Evolutionary conservation across 306 rosid species (phyloP), one percentile per base, ranked within the genome.

Genomic region (Myrica gale): DNA sequence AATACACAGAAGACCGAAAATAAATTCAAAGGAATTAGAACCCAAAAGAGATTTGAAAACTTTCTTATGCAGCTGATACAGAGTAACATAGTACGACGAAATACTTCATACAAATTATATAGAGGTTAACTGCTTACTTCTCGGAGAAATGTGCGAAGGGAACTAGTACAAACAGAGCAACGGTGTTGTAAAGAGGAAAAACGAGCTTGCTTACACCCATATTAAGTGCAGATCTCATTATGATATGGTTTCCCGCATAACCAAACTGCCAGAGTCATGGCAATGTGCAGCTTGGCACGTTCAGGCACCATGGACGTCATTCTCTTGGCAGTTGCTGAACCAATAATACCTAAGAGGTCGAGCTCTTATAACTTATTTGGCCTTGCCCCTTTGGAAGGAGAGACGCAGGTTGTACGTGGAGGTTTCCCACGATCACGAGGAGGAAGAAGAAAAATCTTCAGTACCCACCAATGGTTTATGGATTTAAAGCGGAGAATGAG

Each of bases 171-270:
- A 82, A 7, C 39, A 87, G 78, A 21, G 94, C 91, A 1, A 82
- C 79, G 37, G 71, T 75, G 71, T 89, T 83, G 53, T 85, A 85
- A 63, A 89, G 68, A 21, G 94, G 91, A 50, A 89, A 88, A 20
- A 89, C 83, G 37, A 89, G 85, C 83, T 87, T 89, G 87, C 90
- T 89, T 0, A 85, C 76, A 1, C 94, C 91, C 68, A 75, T 76
- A 46, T 89, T 76, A 15, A 89, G 90, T 17, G 94, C 94, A 70
- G 84, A 71, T 77, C 84, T 77, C 19, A 87, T 20, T 54, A 89
- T 63, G 72, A 89, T 76, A 75, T 89, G 91, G 76, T 76, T 79
- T 69, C 91, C 94, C 6, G 89, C 90, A 76, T 84, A 74, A 52
- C 94, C 84, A 44, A 89, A 74, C 68, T 84, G 91, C 71, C 66